phyloP scores from a whole-genome alignment of 306 rosid genomes.

The Rubus idaeus region DNA sequence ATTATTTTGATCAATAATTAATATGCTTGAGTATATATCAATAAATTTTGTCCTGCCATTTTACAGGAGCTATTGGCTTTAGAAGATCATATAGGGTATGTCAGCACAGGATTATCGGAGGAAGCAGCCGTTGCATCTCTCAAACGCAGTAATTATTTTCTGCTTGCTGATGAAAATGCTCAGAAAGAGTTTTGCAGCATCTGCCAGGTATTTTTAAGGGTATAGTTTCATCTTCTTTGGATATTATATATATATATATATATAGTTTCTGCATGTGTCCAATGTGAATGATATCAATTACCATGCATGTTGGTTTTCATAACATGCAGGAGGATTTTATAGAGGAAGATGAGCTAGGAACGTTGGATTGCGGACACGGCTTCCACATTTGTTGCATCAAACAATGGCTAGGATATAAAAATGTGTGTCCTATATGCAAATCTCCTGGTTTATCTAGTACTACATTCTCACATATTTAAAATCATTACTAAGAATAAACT shows the following conservation, averaged over 20 bases:
- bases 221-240: neutral
- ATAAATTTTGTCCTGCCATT: neutral
- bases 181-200: conserved; percentile 23
- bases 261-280: neutral
- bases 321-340: conserved; percentile 17
- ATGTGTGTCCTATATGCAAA: conserved; percentile 18
- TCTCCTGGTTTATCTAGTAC: conserved; percentile 9
- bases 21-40: neutral
- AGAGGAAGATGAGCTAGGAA: conserved; percentile 27
- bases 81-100: conserved; percentile 30
- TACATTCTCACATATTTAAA: neutral
- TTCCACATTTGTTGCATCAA: conserved; percentile 28
- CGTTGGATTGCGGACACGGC: conserved; percentile 19
- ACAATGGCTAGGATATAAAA: conserved; percentile 31
- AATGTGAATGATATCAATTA: neutral
- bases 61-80: conserved; percentile 25
- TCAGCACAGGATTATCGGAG: conserved; percentile 29
- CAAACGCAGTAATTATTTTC: conserved; percentile 9
- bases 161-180: conserved; percentile 10
- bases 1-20: neutral
- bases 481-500: neutral
- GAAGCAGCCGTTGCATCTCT: conserved; percentile 21
- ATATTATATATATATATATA: neutral
- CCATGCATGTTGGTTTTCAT: neutral
- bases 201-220: conserved; percentile 12